Evolutionary conservation across 768 basidiomycete genomes (phyloP).

Genomic region (Gelatoporia subvermispora): DNA sequence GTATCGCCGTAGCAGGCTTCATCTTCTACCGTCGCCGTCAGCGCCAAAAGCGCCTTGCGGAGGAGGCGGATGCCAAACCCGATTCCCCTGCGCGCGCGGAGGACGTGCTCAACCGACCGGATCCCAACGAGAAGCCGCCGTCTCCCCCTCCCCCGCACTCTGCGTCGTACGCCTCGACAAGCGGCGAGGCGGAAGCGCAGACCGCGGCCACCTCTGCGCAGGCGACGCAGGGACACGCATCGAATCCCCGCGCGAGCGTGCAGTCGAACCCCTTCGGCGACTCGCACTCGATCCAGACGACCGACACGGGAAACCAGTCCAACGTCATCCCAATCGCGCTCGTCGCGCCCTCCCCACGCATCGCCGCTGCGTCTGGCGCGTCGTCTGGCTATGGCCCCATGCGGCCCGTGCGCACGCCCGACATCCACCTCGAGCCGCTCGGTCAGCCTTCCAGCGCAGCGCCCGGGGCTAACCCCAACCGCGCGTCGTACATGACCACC

Average conservation of each 20-base stretch:
- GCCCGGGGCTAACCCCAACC: slow-evolving; percentile 46
- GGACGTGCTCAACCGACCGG: slow-evolving; percentile 76
- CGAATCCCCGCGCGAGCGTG: slow-evolving; percentile 24
- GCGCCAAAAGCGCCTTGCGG: slow-evolving; percentile 33
- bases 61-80: slow-evolving; percentile 28
- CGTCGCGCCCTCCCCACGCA: slow-evolving; percentile 16
- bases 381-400: slow-evolving; percentile 25
- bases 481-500: slow-evolving; percentile 69
- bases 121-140: slow-evolving; percentile 64
- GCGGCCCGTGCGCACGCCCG: slow-evolving; percentile 46
- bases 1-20: slow-evolving; percentile 44
- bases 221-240: slow-evolving; percentile 21
- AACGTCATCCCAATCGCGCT: slow-evolving; percentile 87
- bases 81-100: slow-evolving; percentile 73
- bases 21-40: slow-evolving; percentile 62
- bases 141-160: slow-evolving; percentile 19
- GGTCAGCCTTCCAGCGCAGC: slow-evolving; percentile 32
- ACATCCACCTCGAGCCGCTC: slow-evolving; percentile 57
- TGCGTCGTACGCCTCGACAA: slow-evolving; percentile 32
- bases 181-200: slow-evolving; percentile 44
- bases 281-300: slow-evolving; percentile 73
- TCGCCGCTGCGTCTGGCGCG: slow-evolving; percentile 12
- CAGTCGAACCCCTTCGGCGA: slow-evolving; percentile 74
- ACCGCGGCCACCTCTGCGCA: slow-evolving; percentile 19
- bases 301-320: slow-evolving; percentile 67